Base-by-base conservation (phyloP, 2,329 filamentous ascomycete species). In the Xylogone sp. region DNA sequence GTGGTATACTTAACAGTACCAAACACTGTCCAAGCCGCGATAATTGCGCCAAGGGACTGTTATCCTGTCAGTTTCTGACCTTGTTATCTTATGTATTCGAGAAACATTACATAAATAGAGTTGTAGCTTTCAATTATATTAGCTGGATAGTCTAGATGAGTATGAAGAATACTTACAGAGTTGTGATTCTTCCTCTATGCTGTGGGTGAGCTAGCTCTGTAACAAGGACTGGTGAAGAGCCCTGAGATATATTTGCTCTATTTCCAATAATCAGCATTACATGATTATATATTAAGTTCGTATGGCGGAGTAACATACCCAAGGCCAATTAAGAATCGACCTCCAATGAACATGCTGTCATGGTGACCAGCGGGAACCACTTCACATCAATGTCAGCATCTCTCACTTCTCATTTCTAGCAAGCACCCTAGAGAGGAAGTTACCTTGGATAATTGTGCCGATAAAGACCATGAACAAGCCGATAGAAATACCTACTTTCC, bases 151-250 rank as follows among this genome's bases (percentile, higher is more conserved):
- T n/a, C 34, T 43, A 27, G 48, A 44, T 18, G 22, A 27, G 34
- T 42, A 39, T 42, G 43, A 21, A n/a, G 31, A 64, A 68, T 57
- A 71, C 70, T 61, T 71, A 72, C 53, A 71, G 69, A 12, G 69
- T 70, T 22, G 71, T 74, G 57, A 73, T 68, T 34, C 64, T 66
- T n/a, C 68, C 71, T 53, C 72, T 70, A 52, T 75, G 72, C 49
- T 72, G 70, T 50, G 73, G 72, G 56, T 75, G 71, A 13, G 66
- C 68, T 44, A 75, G 59, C 59, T 75, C 73, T 16, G 67, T 68
- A 27, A 71, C 63, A 29, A 70, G 59, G 68, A 65, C 20, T 18
- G 51, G 53, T 18, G 53, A 44, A 27, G 53, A 49, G 21, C 53
- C 53, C 10, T 53, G 46, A 24, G 50, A 31, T n/a, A 55, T 43